Evolutionary conservation across 2,329 filamentous ascomycete genomes (phyloP).

Genomic region (Coniochaeta pulveracea): DNA sequence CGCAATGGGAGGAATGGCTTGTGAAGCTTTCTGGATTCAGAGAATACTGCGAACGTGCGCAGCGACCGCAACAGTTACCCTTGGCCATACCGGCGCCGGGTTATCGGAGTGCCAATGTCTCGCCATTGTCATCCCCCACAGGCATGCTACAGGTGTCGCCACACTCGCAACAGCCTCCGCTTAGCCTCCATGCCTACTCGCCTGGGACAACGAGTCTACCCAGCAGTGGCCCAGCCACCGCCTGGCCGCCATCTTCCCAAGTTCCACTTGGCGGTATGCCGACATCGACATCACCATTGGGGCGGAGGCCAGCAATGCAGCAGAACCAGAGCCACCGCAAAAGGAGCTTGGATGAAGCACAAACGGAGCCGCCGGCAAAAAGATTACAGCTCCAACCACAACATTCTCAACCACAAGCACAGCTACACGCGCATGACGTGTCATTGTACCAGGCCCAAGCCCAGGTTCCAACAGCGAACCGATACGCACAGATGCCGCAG

Average conservation of each 20-base stretch:
- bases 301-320: conserved; percentile 24
- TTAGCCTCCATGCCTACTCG: conserved; percentile 25
- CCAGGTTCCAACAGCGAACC: too few species aligned
- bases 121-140: conserved; percentile 40
- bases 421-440: conserved; percentile 10
- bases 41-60: conserved; percentile 67
- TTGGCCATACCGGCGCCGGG: conserved; percentile 28
- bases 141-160: conserved; percentile 19
- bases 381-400: conserved; percentile 24
- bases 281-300: conserved; percentile 36
- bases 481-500: too few species aligned
- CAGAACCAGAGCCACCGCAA: conserved; percentile 30
- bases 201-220: conserved; percentile 21
- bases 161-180: conserved; percentile 21
- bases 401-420: conserved; percentile 7
- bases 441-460: too few species aligned
- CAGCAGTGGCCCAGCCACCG: conserved; percentile 18
- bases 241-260: conserved; percentile 26
- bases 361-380: conserved; percentile 43
- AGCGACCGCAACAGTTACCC: conserved; percentile 26
- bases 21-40: conserved; percentile 71
- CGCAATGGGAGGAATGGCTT: conserved; percentile 84
- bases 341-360: conserved; percentile 37
- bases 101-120: conserved; percentile 22
- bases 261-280: too few species aligned